Evolutionary conservation across 495 filamentous ascomycete species (phyloP).

Genomic region (Melanomma pulvis-pyrius): DNA sequence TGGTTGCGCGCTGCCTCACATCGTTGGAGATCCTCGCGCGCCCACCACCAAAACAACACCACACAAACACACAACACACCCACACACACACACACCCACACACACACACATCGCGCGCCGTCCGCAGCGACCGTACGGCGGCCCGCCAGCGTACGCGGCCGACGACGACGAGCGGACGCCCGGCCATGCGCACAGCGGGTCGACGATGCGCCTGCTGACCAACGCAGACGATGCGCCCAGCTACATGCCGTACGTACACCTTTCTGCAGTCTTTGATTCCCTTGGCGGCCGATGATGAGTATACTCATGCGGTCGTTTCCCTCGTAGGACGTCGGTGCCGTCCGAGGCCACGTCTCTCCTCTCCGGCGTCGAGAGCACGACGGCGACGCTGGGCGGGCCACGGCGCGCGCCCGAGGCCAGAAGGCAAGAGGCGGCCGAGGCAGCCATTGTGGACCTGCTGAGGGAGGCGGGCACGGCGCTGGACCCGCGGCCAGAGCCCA

Average conservation of each 20-base stretch:
- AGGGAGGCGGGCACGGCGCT: constrained; percentile 22
- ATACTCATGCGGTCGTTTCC: constrained; percentile 26
- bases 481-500: background rate
- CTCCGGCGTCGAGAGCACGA: constrained; percentile 22
- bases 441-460: constrained; percentile 37
- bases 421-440: constrained; percentile 29
- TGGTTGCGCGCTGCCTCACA: no score
- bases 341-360: constrained; percentile 29
- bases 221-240: constrained; percentile 53
- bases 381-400: constrained; percentile 28
- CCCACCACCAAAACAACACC: no score
- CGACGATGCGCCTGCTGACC: constrained; percentile 65
- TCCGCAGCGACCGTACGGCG: constrained; percentile 30
- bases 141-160: constrained; percentile 45
- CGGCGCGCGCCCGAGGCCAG: constrained; percentile 11
- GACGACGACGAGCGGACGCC: constrained; percentile 40
- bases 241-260: constrained; percentile 51
- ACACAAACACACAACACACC: no score
- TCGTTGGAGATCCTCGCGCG: no score
- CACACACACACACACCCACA: no score
- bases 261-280: constrained; percentile 35
- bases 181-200: constrained; percentile 48
- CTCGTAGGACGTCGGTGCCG: constrained; percentile 17
- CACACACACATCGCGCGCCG: background rate
- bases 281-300: constrained; percentile 18